A percentile compares a stretch with the other conserved stretches of the same genome.
Evolutionary conservation across 441 rosid species (phyloP).

Genomic region (Populus hybrid): DNA sequence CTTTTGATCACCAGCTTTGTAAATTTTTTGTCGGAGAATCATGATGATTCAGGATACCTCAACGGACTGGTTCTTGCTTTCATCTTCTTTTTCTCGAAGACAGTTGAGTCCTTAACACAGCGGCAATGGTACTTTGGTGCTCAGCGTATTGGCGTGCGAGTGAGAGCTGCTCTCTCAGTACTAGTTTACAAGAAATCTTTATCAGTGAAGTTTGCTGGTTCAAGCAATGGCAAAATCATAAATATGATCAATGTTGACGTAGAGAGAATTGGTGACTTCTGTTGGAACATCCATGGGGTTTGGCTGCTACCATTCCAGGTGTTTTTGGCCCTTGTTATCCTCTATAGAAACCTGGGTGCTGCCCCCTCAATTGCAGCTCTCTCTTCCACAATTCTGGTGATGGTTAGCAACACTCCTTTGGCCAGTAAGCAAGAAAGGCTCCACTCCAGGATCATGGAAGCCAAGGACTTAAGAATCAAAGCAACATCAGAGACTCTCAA

Average conservation of each 20-base stretch:
- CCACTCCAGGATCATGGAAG: constrained; percentile 61
- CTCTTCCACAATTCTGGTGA: constrained; percentile 44
- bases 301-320: constrained; percentile 77
- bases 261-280: constrained; percentile 68
- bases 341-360: constrained; percentile 55
- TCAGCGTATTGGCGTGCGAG: constrained; percentile 50
- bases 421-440: constrained; percentile 50
- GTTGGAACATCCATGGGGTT: constrained; percentile 54
- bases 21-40: constrained; percentile 42
- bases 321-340: constrained; percentile 47
- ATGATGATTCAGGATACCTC: constrained; percentile 27
- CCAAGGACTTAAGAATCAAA: constrained; percentile 63
- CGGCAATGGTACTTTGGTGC: constrained; percentile 77
- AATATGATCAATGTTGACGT: constrained; percentile 66
- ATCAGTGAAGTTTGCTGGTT: constrained; percentile 35
- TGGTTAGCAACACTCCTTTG: constrained; percentile 64
- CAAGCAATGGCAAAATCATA: constrained; percentile 45
- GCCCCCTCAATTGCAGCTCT: constrained; percentile 59
- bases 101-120: constrained; percentile 56
- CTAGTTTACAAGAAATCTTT: constrained; percentile 55
- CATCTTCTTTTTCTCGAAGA: constrained; percentile 59
- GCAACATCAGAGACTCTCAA: constrained; percentile 67
- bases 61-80: constrained; percentile 51
- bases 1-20: constrained; percentile 60
- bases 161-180: constrained; percentile 53